Evolutionary conservation across 2,329 filamentous ascomycete genomes (phyloP).

Genomic region (Aspergillus udagawae): DNA sequence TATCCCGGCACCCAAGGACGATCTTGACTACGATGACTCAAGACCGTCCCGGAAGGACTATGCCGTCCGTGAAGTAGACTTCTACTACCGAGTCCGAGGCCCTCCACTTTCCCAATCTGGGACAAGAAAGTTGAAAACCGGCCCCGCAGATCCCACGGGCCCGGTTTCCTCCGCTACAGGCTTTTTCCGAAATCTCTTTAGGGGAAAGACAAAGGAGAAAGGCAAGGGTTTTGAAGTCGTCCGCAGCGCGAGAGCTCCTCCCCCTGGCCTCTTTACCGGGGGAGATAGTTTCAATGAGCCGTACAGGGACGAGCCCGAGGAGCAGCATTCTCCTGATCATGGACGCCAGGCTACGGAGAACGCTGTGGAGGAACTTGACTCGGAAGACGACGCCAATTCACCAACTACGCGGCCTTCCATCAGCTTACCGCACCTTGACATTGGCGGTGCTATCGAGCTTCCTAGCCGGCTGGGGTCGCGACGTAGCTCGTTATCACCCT

Average conservation of each 20-base stretch:
- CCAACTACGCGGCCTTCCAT: constrained; percentile 34
- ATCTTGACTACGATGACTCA: constrained; percentile 51
- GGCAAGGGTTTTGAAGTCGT: constrained; percentile 97
- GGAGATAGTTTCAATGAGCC: constrained; percentile 61
- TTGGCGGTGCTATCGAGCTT: constrained; percentile 57
- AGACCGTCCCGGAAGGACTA: constrained; percentile 70
- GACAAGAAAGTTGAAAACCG: constrained; percentile 82
- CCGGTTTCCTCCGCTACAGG: constrained; percentile 84
- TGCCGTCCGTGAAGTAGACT: constrained; percentile 89
- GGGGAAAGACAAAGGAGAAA: constrained; percentile 87
- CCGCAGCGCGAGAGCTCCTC: constrained; percentile 79
- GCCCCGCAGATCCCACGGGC: constrained; percentile 89
- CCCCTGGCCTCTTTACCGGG: constrained; percentile 59
- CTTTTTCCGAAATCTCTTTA: constrained; percentile 78
- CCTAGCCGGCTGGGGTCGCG: constrained; percentile 62
- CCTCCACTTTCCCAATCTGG: constrained; percentile 79
- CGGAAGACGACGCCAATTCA: constrained; percentile 18
- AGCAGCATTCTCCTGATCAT: constrained; percentile 18
- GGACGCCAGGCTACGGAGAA: constrained; percentile 23
- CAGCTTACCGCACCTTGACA: constrained; percentile 58
- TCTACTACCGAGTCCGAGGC: constrained; percentile 90
- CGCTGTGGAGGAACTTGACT: constrained; percentile 23
- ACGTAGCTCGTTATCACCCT: constrained; percentile 46
- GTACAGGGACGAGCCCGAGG: constrained; percentile 53
- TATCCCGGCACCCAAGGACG: constrained; percentile 49